A percentile compares a stretch with the other conserved stretches of the same genome.
phyloP scores from a whole-genome alignment of 2,329 filamentous ascomycete genomes.

The Colletotrichum caudatum region DNA sequence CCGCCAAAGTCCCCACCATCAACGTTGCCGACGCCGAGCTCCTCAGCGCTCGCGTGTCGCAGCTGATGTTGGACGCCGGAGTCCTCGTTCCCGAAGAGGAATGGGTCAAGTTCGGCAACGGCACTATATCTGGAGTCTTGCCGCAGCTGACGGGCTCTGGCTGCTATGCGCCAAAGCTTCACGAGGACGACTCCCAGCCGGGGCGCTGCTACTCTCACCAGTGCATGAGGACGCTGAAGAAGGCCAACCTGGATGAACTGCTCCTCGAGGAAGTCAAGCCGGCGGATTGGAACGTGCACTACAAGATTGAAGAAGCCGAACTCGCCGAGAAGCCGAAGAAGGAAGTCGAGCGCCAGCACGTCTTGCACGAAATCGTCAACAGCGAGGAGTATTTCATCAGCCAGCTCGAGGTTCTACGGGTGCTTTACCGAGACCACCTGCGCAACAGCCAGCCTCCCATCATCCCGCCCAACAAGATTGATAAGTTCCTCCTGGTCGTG shows the following conservation, averaged over 20 bases:
- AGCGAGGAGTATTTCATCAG: conserved; percentile 93
- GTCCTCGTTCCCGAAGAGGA: conserved; percentile 91
- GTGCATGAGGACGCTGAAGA: conserved; percentile 93
- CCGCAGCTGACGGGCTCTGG: conserved; percentile 93
- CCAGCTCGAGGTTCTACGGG: conserved; percentile 85
- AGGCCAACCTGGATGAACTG: conserved; percentile 86
- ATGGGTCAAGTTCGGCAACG: conserved; percentile 93
- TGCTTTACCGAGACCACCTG: conserved; percentile 87
- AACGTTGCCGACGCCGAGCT: conserved; percentile 97
- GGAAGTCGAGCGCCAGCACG: conserved; percentile 93
- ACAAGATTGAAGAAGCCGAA: conserved; percentile 83
- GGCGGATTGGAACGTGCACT: conserved; percentile 91
- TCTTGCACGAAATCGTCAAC: conserved; percentile 93
- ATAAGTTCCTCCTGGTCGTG: conserved; percentile 84
- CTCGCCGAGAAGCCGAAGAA: conserved; percentile 80
- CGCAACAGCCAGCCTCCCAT: conserved; percentile 80
- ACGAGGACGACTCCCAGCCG: conserved; percentile 71
- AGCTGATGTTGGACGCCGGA: conserved; percentile 81
- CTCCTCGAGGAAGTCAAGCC: conserved; percentile 76
- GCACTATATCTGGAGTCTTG: conserved; percentile 86
- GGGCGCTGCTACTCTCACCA: conserved; percentile 94
- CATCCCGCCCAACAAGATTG: conserved; percentile 80
- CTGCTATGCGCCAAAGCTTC: conserved; percentile 89
- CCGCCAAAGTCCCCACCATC: conserved; percentile 96
- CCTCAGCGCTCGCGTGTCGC: conserved; percentile 80